Base-by-base conservation (phyloP, 306 rosid genomes). In the Sechiopsis laciniata region DNA sequence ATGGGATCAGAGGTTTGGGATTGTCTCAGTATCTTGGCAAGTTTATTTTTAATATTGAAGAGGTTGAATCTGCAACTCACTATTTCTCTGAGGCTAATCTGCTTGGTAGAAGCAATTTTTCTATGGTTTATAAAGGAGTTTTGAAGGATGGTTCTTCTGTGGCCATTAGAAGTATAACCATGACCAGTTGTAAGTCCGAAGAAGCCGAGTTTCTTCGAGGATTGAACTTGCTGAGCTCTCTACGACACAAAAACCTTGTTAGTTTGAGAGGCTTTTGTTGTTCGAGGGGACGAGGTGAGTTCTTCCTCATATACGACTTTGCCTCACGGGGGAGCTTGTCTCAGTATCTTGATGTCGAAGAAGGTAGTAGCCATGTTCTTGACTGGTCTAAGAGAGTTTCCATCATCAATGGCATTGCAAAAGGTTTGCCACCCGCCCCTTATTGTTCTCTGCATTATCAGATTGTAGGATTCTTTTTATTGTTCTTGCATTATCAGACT, bases 221-320 rank as follows among this genome's bases (percentile, higher is more conserved):
- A 24, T 74, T 94, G 82, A 77, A 73, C 70, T 77, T 91, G 19
- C 55, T 91, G 51, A 81, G 88, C 71, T 91, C 99, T 17, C 77
- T 94, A 71, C 81, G 82, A 69, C 97, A 94, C 61, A 91, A 85
- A 80, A 94, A 94, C 76, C 83, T 94, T 35, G 90, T 83, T 60
- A 86, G 78, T 76, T 65, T 94, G 79, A 89, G 89, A 83, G 99
- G 99, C 66, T 94, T 91, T 75, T 94, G 99, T 82, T 90, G 97
- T 87, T 94, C 99, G 3, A 85, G 83, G 40, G 82, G 96, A 40
- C 84, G 99, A 78, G 94, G 97, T 67, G 99, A 89, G 80, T 91
- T 96, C 77, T 94, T 81, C 80, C 96, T 94, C 60, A 81, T 94
- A 83, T 89, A 91, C 79, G 96, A 89, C 72, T 86, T 81, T 63